A percentile compares a stretch with the other conserved stretches of the same genome.
Evolutionary conservation across 441 rosid species (phyloP).

Genomic region (Populus trichocarpa): DNA sequence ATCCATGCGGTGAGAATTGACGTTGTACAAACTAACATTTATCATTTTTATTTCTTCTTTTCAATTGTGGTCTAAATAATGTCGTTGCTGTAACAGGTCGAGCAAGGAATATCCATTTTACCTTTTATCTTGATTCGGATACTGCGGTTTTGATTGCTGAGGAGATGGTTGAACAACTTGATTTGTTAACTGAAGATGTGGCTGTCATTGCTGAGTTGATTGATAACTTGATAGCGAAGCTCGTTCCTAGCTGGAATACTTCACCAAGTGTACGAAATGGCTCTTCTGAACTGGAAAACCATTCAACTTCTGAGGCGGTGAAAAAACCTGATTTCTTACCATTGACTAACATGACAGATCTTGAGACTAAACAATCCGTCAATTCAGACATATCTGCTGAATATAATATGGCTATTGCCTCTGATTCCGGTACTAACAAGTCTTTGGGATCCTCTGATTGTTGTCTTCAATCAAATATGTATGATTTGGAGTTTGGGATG

Average conservation of each 20-base stretch:
- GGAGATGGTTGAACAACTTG: constrained; percentile 80
- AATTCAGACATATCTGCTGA: constrained; percentile 45
- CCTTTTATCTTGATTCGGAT: constrained; percentile 57
- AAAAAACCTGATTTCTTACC: constrained; percentile 22
- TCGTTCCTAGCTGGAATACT: constrained; percentile 40
- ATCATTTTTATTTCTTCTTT: background rate
- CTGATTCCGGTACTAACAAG: constrained; percentile 21
- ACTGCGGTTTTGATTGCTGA: constrained; percentile 54
- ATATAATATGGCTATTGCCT: constrained; percentile 22
- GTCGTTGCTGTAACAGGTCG: constrained; percentile 39
- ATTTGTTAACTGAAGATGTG: constrained; percentile 48
- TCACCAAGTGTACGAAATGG: constrained; percentile 17
- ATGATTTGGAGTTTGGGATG: constrained; percentile 8
- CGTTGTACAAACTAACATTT: background rate
- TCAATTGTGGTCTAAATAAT: constrained; percentile 1
- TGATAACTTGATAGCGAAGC: constrained; percentile 47
- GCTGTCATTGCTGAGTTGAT: constrained; percentile 60
- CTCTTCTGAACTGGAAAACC: constrained; percentile 10
- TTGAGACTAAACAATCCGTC: constrained; percentile 28
- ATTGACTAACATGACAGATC: constrained; percentile 15
- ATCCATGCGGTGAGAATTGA: constrained; percentile 30
- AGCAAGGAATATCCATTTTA: constrained; percentile 54
- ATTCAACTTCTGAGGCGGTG: constrained; percentile 13
- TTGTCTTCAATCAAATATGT: constrained; percentile 9
- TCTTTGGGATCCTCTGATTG: constrained; percentile 27